Base-by-base conservation (phyloP, 805 yeast species). In the Cyberlindnera galapagoensis region DNA sequence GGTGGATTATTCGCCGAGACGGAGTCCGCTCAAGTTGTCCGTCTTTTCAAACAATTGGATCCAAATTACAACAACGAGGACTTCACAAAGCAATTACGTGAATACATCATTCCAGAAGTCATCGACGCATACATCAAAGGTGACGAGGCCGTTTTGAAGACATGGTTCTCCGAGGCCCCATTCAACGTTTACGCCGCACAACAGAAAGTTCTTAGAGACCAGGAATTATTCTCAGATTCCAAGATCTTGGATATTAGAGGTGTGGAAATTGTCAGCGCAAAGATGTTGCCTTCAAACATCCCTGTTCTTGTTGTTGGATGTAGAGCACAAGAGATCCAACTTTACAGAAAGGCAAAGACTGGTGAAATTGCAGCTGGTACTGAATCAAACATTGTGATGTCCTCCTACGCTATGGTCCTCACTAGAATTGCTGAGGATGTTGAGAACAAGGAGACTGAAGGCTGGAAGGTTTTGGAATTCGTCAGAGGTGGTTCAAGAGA, bases 91-190 rank as follows among this genome's bases (percentile, higher is more conserved):
- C 88, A 90, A 38, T 69, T 90, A 51, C 80, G 97, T 57, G 90
- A 86, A 52, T 92, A 79, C 61, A 84, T 92, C 42, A 76, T 92
- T 35, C 98, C 99, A 9, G 99, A 92, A 59, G 75, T 92, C 21
- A 67, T 92, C 51, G 99, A 92, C 53, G 97, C 97, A 7, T 88
- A 87, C 60, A 85, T 85, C 38, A 81, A 81, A 47, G 95, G 95
- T 44, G 97, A 92, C 48, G 90, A 79, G 42, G 69, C 69, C 31
- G 79, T 79, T 14, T 69, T 92, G 56, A 84, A 88, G 59, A 64
- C 67, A 49, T 92, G 99, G 99, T 74, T 92, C 38, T 80, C 94
- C 30, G 98, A 92, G 62, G 97, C 97, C 18, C 97, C 98, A 26
- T 90, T 63, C 65, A 90, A 90, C 56, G 94, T 92, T 38, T 86